Evolutionary conservation across 495 filamentous ascomycete genomes (phyloP).

Genomic region (Penicillium macrosclerotiorum): DNA sequence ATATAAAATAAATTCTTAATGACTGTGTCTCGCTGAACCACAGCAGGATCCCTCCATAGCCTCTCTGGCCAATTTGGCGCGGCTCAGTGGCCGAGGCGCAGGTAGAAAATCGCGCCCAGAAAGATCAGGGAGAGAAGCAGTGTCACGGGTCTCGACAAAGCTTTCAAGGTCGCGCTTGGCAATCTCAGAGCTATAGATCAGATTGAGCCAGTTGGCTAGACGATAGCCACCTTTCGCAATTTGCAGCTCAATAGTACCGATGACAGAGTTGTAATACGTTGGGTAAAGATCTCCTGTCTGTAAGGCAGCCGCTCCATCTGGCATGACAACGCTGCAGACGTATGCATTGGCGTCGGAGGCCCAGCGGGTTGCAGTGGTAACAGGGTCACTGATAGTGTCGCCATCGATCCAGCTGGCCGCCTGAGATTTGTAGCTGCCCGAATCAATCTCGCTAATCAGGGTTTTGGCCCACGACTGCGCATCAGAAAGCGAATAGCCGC

Average conservation of each 20-base stretch:
- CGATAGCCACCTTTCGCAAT: slow-evolving; percentile 75
- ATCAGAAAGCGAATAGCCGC: slow-evolving; percentile 31
- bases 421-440: slow-evolving; percentile 43
- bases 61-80: slow-evolving; percentile 21
- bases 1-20: too few relatives aligned
- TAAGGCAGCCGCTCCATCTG: slow-evolving; percentile 21
- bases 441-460: slow-evolving; percentile 42
- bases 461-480: slow-evolving; percentile 33
- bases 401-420: slow-evolving; percentile 50
- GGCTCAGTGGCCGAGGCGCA: slow-evolving; percentile 11
- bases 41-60: slow-evolving; percentile 27
- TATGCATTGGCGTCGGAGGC: slow-evolving; percentile 56
- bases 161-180: slow-evolving; percentile 14
- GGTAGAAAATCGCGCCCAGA: slow-evolving; percentile 10
- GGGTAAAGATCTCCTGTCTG: slow-evolving; percentile 36
- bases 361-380: slow-evolving; percentile 48
- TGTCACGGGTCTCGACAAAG: slow-evolving; percentile 1
- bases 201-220: slow-evolving; percentile 41
- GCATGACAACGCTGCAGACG: slow-evolving; percentile 55
- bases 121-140: slow-evolving; percentile 1
- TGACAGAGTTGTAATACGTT: slow-evolving; percentile 54
- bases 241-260: slow-evolving; percentile 63
- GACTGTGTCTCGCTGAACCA: slow-evolving; percentile 9
- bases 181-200: slow-evolving; percentile 17
- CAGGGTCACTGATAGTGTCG: slow-evolving; percentile 33